Conservation (phyloP, 2,329 filamentous ascomycete species). For the Hypocreales sp. region DNA sequence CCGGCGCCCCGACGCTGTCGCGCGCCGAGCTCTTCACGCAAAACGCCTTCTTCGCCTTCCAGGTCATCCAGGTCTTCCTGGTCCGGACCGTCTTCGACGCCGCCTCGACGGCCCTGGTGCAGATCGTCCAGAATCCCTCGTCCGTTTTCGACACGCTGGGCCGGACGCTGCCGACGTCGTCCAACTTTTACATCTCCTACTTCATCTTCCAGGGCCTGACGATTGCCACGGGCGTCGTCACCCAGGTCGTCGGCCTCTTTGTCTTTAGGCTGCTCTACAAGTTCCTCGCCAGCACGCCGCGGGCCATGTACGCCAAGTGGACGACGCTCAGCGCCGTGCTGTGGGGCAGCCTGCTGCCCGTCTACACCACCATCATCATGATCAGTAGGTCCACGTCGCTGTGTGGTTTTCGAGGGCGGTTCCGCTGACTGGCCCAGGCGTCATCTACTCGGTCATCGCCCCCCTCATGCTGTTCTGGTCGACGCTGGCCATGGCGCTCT, state of each 20-base stretch:
- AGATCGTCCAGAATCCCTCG: constrained; percentile 48
- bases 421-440: no score
- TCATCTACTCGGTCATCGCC: constrained; percentile 73
- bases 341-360: constrained; percentile 64
- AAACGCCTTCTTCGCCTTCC: constrained; percentile 83
- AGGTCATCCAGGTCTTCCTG: constrained; percentile 87
- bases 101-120: constrained; percentile 50
- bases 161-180: constrained; percentile 59
- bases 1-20: constrained; percentile 65
- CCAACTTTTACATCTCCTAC: constrained; percentile 89
- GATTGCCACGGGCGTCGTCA: constrained; percentile 55
- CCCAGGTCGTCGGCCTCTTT: constrained; percentile 51
- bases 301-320: constrained; percentile 65
- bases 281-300: constrained; percentile 59
- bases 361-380: constrained; percentile 59
- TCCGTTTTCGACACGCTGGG: constrained; percentile 51
- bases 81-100: constrained; percentile 71
- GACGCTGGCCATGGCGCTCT: constrained; percentile 57
- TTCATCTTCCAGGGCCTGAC: constrained; percentile 75
- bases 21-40: constrained; percentile 79
- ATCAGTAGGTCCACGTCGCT: constrained; percentile 36
- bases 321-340: constrained; percentile 50
- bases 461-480: constrained; percentile 73
- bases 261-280: constrained; percentile 54
- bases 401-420: fast-evolving